A percentile compares a stretch with the other conserved stretches of the same genome.
Conservation (phyloP, 352 stramenopile species). For the Pilasporangium apinafurcum region DNA sequence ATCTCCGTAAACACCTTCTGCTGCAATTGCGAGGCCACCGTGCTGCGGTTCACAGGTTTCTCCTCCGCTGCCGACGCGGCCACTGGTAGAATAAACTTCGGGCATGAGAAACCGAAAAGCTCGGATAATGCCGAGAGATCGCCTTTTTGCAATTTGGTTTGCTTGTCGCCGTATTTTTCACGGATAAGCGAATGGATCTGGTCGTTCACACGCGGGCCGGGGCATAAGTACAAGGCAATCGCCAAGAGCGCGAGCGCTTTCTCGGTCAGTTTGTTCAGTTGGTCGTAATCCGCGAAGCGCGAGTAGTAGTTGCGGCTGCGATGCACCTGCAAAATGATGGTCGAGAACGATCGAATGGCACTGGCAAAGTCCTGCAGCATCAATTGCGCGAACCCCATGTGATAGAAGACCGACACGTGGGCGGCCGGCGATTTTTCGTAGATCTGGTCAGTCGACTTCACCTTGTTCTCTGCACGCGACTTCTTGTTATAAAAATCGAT, state of each 20-base stretch:
- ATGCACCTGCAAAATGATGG: conserved; percentile 86
- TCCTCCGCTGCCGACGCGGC: conserved; percentile 55
- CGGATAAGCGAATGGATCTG: conserved; percentile 86
- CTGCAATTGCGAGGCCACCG: conserved; percentile 69
- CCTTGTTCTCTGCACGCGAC: conserved; percentile 19
- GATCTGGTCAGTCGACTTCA: conserved; percentile 72
- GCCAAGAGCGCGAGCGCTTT: conserved; percentile 93
- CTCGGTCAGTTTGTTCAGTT: conserved; percentile 94
- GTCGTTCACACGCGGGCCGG: conserved; percentile 77
- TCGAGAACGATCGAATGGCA: conserved; percentile 85
- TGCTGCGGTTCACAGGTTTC: conserved; percentile 41
- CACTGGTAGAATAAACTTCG: conserved; percentile 95
- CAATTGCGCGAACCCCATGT: conserved; percentile 96
- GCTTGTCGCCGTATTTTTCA: conserved; percentile 94
- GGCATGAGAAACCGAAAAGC: conserved; percentile 90
- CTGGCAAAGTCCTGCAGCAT: conserved; percentile 97
- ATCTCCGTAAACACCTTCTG: conserved; percentile 88
- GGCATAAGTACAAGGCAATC: conserved; percentile 87
- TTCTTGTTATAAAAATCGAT: conserved; percentile 88
- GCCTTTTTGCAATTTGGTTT: conserved; percentile 77
- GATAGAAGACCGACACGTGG: conserved; percentile 95
- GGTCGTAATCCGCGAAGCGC: conserved; percentile 89
- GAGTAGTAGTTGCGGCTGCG: conserved; percentile 89
- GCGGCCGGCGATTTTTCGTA: conserved; percentile 89
- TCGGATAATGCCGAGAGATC: conserved; percentile 79